These are phyloP conservation scores for Cucurbita argyrosperma DNA, from an alignment of 306 rosid species.

Conservation along the genomic window DNA sequence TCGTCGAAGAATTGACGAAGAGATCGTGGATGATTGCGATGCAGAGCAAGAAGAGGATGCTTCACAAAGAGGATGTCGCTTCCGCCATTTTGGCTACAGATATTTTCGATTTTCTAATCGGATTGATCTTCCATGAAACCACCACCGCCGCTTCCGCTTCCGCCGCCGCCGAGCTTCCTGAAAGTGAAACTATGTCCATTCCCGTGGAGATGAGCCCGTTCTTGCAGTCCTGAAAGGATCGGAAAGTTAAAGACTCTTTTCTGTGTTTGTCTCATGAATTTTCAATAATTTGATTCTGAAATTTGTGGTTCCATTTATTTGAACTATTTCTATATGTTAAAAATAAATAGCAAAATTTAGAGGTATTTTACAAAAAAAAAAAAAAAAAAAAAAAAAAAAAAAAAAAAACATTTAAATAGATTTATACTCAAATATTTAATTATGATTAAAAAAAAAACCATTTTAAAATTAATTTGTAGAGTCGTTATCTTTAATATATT, in stretches of 20 bases:
- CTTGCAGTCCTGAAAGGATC: background rate
- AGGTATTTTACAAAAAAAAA: too few relatives aligned
- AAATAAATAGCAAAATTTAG: too few relatives aligned
- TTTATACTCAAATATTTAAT: too few relatives aligned
- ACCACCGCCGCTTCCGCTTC: background rate
- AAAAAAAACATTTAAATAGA: too few relatives aligned
- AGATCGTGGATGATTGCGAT: conserved; percentile 55
- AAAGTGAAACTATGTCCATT: background rate
- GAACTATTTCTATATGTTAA: background rate
- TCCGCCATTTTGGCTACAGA: conserved; percentile 54
- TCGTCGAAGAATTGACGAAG: conserved; percentile 43
- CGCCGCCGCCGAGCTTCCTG: background rate
- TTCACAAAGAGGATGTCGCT: conserved; percentile 54
- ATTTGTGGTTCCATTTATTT: background rate
- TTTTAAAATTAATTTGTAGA: too few relatives aligned
- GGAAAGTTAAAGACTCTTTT: too few relatives aligned
- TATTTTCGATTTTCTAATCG: conserved; percentile 47
- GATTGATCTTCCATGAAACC: conserved; percentile 29
- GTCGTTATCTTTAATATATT: too few relatives aligned
- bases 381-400: too few relatives aligned
- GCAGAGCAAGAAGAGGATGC: conserved; percentile 48
- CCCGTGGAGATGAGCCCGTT: too few relatives aligned
- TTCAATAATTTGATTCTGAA: background rate
- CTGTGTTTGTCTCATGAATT: background rate
- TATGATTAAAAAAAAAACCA: too few relatives aligned